Base-by-base conservation (phyloP, 1,284 basidiomycete genomes). In the Amylostereum areolatum region DNA sequence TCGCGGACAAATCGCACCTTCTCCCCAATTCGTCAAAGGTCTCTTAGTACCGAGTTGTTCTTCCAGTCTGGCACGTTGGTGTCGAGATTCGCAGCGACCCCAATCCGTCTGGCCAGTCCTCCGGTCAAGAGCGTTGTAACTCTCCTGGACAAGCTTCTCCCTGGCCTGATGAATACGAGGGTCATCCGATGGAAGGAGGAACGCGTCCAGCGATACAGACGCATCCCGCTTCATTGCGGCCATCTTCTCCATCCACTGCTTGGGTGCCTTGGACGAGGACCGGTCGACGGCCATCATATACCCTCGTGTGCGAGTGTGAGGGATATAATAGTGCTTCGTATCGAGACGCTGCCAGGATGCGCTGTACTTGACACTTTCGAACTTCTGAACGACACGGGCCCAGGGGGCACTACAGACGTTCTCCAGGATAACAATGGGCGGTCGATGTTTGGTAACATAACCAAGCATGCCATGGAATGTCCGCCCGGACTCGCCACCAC, bases 391-490 rank as follows among this genome's bases (percentile, higher is more conserved):
- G 30, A 97, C 90, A 43, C 74, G 72, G 3, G 73, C 67, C 94
- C 95, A 97, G 3, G 95, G 94, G 0, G 95, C 95, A 44, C 79
- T 80, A 63, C 90, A 93, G 39, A 97, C 95, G 59, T 97, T 97
- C 66, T 97, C 95, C 30, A 97, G 75, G 55, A 97, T 89, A 57
- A 97, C 92, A 28, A 97, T 68, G 0, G 92, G 86, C 1, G 95
- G 94, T 29, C 86, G 78, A 67, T 96, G 91, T 43, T 83, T 87
- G 53, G 78, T 80, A 37, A 97, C 89, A 91, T 92, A 97, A 36
- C 83, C 81, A 73, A 96, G 82, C 94, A 97, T 97, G 3, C 90
- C 89, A 40, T 83, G 80, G 64, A 93, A 94, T 0, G 89, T 94
- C 25, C 85, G 74, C n/a, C 92, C 92, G 6, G 90, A 94, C 66